Evolutionary conservation across 441 rosid genomes (phyloP).

Genomic region (Cnidoscolus chayamansa): DNA sequence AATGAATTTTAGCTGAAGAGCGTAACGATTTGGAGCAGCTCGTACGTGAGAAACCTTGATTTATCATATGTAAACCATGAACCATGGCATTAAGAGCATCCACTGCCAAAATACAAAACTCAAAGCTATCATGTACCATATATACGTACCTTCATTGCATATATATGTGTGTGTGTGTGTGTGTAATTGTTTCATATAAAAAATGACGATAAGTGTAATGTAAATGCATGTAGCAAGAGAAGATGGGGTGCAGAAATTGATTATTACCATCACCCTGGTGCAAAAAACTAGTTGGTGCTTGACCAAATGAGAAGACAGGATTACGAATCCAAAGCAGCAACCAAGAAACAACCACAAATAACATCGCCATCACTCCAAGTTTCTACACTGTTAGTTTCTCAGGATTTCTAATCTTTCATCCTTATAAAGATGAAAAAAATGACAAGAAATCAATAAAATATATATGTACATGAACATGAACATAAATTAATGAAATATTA

Average conservation of each 20-base stretch:
- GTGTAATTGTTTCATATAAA: too few species aligned
- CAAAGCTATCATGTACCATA: too few species aligned
- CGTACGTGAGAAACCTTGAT: background rate
- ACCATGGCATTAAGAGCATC: background rate
- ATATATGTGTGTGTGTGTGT: too few species aligned
- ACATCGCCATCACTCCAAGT: background rate
- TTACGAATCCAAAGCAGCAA: background rate
- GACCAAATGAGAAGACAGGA: background rate
- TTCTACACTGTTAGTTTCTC: background rate
- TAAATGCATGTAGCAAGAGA: too few species aligned
- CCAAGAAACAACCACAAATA: background rate
- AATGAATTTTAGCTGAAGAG: background rate
- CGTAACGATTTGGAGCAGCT: conserved; percentile 1
- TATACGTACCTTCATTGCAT: too few species aligned
- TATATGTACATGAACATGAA: background rate
- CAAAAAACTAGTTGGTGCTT: background rate
- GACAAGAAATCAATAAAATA: background rate
- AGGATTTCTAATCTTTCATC: background rate
- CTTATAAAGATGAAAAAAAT: background rate
- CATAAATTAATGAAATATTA: background rate
- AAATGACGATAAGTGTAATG: too few species aligned
- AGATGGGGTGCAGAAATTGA: background rate
- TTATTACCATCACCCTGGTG: background rate
- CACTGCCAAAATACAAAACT: background rate
- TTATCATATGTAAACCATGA: background rate